Percentiles rank a stretch among this genome's conserved stretches.
Evolutionary conservation across 148 eudicot species (phyloP).

Genomic region (Arctostaphylos glauca): DNA sequence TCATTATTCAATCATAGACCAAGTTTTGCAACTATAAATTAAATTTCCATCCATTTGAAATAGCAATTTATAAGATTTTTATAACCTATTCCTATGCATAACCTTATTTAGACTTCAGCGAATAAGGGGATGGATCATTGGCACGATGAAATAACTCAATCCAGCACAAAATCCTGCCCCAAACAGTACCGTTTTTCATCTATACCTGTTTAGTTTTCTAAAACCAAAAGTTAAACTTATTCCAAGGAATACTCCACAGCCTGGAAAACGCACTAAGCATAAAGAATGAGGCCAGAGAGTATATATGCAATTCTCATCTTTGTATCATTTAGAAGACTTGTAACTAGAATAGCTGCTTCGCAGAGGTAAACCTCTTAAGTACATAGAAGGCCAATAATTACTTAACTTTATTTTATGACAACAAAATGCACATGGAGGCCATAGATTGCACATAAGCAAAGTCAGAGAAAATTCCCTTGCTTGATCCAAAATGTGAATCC

Average conservation of each 20-base stretch:
- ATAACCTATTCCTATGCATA: not conserved
- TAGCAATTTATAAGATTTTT: not conserved
- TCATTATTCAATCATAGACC: not conserved
- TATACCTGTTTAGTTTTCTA: not conserved
- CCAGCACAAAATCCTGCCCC: conserved; percentile 6
- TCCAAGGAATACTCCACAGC: not conserved
- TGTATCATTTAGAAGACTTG: not conserved
- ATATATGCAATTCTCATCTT: not conserved
- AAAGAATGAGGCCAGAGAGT: not conserved
- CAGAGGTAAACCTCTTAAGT: not conserved
- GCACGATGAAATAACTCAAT: not conserved
- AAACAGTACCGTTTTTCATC: not conserved
- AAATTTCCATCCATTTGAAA: not conserved
- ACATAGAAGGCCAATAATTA: not conserved
- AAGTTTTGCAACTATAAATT: not conserved
- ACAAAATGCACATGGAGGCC: not conserved
- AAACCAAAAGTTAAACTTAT: not conserved
- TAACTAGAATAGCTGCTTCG: conserved; percentile 11
- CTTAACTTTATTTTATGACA: not conserved
- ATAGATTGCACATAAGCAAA: not conserved
- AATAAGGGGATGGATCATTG: not conserved
- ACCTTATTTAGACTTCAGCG: not conserved
- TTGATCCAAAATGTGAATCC: not conserved
- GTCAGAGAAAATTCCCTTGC: not conserved
- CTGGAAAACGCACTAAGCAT: not conserved